phyloP scores from a whole-genome alignment of 2,329 filamentous ascomycete genomes.

The Colletotrichum euphorbiae region DNA sequence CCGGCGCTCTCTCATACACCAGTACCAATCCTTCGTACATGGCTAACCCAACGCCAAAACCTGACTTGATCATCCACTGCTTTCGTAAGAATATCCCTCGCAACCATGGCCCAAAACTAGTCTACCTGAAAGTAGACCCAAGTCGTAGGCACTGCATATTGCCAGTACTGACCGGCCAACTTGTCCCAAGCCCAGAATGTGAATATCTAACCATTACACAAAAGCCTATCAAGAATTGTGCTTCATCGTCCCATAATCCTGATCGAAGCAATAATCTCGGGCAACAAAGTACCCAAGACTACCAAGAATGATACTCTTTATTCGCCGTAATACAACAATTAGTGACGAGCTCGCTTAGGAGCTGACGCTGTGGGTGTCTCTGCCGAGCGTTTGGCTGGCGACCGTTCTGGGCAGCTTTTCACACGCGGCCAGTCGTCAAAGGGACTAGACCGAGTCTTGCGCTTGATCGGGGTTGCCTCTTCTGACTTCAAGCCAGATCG shows the following conservation, averaged over 20 bases:
- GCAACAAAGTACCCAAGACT: neutral
- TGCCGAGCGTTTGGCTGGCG: conserved; percentile 21
- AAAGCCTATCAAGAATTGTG: conserved; percentile 37
- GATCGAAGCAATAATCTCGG: conserved; percentile 16
- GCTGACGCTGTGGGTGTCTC: conserved; percentile 44
- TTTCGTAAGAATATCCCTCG: neutral
- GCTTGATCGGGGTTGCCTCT: conserved; percentile 56
- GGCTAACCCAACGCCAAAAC: conserved; percentile 25
- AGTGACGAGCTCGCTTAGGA: conserved; percentile 53
- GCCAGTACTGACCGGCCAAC: neutral
- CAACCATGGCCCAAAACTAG: conserved; percentile 9
- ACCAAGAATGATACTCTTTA: conserved; percentile 30
- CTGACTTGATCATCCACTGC: neutral
- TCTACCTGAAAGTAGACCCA: conserved; percentile 20
- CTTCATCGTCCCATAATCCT: conserved; percentile 17
- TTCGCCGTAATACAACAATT: conserved; percentile 7
- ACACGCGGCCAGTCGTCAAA: conserved; percentile 78
- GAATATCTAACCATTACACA: conserved; percentile 36
- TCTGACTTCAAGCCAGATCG: conserved; percentile 64
- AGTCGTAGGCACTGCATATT: conserved; percentile 8
- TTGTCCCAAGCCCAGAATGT: conserved; percentile 25
- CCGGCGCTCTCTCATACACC: conserved; percentile 17
- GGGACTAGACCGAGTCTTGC: conserved; percentile 60
- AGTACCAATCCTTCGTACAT: conserved; percentile 23
- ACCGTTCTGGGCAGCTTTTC: conserved; percentile 59